Evolutionary conservation across 2,329 filamentous ascomycete species (phyloP).

Genomic region (Tolypocladium album): DNA sequence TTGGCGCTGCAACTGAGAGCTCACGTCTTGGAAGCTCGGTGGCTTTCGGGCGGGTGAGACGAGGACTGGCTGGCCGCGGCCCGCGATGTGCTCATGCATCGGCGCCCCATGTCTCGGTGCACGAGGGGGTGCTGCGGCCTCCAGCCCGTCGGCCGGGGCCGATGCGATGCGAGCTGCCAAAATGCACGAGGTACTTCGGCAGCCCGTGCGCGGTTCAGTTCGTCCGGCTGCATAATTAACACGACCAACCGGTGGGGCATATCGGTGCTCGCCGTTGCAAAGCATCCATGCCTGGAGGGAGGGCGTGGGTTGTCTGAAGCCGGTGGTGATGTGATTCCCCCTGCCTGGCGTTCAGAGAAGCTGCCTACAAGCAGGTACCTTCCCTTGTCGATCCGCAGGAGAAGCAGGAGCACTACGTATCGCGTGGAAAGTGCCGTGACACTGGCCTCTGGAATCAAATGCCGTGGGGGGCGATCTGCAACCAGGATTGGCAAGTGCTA

Average conservation of each 20-base stretch:
- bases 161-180: not conserved
- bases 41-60: not conserved
- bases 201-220: not conserved
- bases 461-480: not conserved
- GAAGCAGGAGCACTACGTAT: not conserved
- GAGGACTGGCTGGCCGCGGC: not conserved
- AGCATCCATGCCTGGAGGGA: not conserved
- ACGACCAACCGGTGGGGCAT: not conserved
- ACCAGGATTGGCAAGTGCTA: not conserved
- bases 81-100: not conserved
- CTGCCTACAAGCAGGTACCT: too few relatives aligned
- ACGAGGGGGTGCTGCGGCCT: not conserved
- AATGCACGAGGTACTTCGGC: not conserved
- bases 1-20: not conserved
- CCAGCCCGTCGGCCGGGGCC: not conserved
- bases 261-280: not conserved
- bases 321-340: too few relatives aligned
- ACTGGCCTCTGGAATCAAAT: not conserved
- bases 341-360: too few relatives aligned
- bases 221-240: not conserved
- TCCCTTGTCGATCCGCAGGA: not conserved
- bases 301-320: not conserved
- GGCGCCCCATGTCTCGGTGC: not conserved
- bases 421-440: not conserved
- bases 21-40: not conserved